Evolutionary conservation across 2,329 filamentous ascomycete species (phyloP).

Genomic region (Xylariaceae sp.): DNA sequence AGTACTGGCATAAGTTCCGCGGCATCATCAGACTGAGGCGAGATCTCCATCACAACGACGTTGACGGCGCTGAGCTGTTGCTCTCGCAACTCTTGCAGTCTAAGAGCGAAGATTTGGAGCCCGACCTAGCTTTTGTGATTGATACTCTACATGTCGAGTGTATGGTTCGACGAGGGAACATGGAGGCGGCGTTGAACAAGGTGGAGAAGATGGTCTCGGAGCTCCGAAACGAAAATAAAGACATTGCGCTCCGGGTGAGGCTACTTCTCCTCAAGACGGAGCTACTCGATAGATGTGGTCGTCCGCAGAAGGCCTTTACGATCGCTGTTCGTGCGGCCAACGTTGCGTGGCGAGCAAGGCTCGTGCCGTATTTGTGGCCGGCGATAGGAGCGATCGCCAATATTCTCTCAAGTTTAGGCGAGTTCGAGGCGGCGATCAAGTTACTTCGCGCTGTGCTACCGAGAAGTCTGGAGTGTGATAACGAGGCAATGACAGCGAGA

Average conservation of each 20-base stretch:
- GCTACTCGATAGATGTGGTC: constrained; percentile 64
- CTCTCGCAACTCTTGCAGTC: constrained; percentile 52
- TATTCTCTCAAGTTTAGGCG: constrained; percentile 65
- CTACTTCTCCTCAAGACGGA: constrained; percentile 70
- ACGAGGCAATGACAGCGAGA: constrained; percentile 57
- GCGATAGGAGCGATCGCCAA: constrained; percentile 63
- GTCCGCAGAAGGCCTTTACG: constrained; percentile 72
- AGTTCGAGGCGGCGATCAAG: constrained; percentile 63
- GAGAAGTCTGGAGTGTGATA: constrained; percentile 68
- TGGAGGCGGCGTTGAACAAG: constrained; percentile 45
- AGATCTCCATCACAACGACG: constrained; percentile 54
- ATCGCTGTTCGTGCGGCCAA: constrained; percentile 71
- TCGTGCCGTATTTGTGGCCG: constrained; percentile 70
- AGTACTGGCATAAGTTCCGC: constrained; percentile 66
- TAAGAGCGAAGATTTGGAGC: constrained; percentile 47
- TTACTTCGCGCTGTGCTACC: constrained; percentile 69
- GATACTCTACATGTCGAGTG: constrained; percentile 51
- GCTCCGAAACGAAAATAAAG: constrained; percentile 43
- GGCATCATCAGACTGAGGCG: constrained; percentile 62
- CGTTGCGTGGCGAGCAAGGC: constrained; percentile 64
- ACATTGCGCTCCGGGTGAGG: constrained; percentile 63
- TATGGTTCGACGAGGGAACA: constrained; percentile 44
- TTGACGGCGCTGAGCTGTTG: constrained; percentile 48
- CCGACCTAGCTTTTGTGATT: constrained; percentile 48
- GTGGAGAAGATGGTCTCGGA: constrained; percentile 42